These are phyloP conservation scores for Fragaria ananassa DNA, from an alignment of 306 rosid genomes.

Conservation along the genomic window DNA sequence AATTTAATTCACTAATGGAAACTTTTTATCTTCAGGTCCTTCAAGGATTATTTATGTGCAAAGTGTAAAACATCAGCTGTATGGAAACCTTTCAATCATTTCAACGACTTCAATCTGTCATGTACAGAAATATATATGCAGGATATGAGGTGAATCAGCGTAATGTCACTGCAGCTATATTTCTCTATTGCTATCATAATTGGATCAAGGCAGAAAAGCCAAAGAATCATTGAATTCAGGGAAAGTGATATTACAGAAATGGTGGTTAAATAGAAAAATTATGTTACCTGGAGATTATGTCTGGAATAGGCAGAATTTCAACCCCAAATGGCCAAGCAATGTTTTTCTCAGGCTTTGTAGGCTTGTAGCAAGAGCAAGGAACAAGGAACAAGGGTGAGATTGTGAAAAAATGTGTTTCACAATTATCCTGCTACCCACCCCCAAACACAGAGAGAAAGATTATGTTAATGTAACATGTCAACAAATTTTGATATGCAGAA, in stretches of 20 bases:
- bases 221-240: not conserved
- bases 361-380: constrained; percentile 6
- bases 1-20: not conserved
- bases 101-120: not conserved
- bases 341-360: not conserved
- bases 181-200: not conserved
- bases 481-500: constrained; percentile 7
- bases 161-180: not conserved
- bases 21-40: not conserved
- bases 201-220: not conserved
- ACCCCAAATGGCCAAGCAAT: constrained; percentile 1
- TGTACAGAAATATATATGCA: not conserved
- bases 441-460: not conserved
- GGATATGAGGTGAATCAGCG: not conserved
- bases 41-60: not conserved
- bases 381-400: constrained; percentile 22
- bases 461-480: not conserved
- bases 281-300: not conserved
- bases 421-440: not conserved
- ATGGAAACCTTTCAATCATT: not conserved
- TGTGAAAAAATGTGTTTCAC: not conserved
- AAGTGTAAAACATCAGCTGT: not conserved
- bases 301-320: constrained; percentile 6
- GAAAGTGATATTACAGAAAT: not conserved
- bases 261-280: not conserved